Base-by-base conservation (phyloP, 768 basidiomycete species). In the Gloeostereum incarnatum region DNA sequence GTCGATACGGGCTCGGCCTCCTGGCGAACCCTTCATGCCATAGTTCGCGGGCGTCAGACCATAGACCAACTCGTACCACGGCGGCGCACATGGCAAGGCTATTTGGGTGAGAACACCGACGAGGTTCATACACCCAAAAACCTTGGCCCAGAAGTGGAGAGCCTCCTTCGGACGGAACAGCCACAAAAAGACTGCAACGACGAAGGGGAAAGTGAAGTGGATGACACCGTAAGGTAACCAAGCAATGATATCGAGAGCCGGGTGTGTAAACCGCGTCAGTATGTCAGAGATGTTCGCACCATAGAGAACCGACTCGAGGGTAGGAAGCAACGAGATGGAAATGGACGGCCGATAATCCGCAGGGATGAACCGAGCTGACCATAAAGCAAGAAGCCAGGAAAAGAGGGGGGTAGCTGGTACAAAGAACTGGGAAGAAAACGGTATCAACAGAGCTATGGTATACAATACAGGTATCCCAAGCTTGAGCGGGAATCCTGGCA, bases 251-350 rank as follows among this genome's bases (percentile, higher is more conserved):
- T 98, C 94, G 44, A 99, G 78, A 30, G 89, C 48, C 11, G 92
- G 87, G 53, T 94, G 89, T 7, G 94, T 98, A 61, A 79, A 93
- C 13, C 91, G 75, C 17, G 94, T 97, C 43, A 98, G 80, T 56
- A 97, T 82, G 60, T 98, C 93, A 24, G 90, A 94, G 41, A 98
- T 91, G 61, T 98, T 98, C 39, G 93, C 94, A 2, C 96, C 96
- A 56, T 96, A 98, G 3, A 98, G 70, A 20, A 96, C 90, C 14
- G 85, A 78, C 55, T 99, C 96, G 38, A 97, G 75, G 0, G 94
- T 94, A 0, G 96, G 94, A 4, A 99, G 79, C 7, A 98, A 70
- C 23, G 88, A 81, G 46, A 99, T 94, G 40, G 86, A 91, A 19
- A 97, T 87, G 18, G 69, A 60, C 0, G 96, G 96, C 2, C 96